Evolutionary conservation across 1,284 basidiomycete genomes (phyloP), one percentile per base, ranked within the genome.

Genomic region (Leccinum fallax): DNA sequence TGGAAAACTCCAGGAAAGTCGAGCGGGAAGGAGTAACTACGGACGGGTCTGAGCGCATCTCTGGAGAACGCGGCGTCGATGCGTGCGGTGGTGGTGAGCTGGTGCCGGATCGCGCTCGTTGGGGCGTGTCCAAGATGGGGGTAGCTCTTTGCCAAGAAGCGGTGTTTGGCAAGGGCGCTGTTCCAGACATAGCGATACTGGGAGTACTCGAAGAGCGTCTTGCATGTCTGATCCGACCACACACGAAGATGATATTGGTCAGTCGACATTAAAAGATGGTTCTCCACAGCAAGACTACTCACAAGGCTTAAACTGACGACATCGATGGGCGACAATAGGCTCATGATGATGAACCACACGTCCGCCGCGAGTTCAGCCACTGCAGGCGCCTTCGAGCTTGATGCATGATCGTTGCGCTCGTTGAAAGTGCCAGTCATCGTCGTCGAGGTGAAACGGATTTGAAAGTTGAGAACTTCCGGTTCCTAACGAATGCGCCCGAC

Each of bases 1-100:
- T 74, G 74, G 53, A 73, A 74, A 8, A 74, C 61, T 3, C 71
- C 72, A 9, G 74, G 71, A 43, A 73, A 70, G 15, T 72, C 71
- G 21, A 73, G 68, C 7, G 71, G 72, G 32, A 73, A 73, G 16
- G 72, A 65, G 38, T 69, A 61, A 7, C 61, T 73, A 21, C 64
- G 60, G 19, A 61, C n/a, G 19, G 71, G 72, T 26, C 16, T 63
- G 32, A 73, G 58, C 13, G 48, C 21, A 4, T 55, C 36, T 16
- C 58, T 57, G n/a, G 62, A 56, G 58, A 73, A 75, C 16, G 68
- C 64, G 15, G 55, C 30, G 55, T 76, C 71, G 8, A 73, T 43
- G 30, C 63, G 66, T 3, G 66, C 63, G 21, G 74, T 67, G 32
- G 66, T 73, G 26, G 64, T 58, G 26, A 73, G 59, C 43, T 75